phyloP scores from a whole-genome alignment of 2,329 filamentous ascomycete species.

The Aureobasidium musti region DNA sequence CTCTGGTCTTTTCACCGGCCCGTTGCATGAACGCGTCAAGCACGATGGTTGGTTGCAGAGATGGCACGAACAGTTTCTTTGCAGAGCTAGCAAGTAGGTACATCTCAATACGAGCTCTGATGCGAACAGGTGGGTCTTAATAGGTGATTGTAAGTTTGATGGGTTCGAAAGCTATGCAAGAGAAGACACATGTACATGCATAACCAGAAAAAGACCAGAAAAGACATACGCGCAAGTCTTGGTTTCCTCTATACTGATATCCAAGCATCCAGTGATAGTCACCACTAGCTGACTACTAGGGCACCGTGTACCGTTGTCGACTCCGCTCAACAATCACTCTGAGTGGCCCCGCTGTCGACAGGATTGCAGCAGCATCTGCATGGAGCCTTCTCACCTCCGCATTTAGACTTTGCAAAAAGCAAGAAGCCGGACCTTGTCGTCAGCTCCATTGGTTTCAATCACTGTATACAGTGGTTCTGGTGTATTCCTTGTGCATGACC shows the following conservation, averaged over 20 bases:
- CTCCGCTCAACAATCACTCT: neutral
- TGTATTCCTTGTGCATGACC: neutral
- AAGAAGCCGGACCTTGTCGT: constrained; percentile 14
- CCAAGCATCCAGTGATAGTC: neutral
- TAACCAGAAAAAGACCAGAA: neutral
- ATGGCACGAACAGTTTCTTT: constrained; percentile 10
- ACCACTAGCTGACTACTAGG: neutral
- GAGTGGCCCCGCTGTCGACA: neutral
- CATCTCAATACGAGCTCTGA: constrained; percentile 16
- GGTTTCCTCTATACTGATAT: neutral
- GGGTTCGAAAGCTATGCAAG: neutral
- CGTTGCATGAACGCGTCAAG: constrained; percentile 10
- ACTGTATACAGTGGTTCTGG: neutral
- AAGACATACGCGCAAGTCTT: neutral
- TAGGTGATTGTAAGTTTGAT: neutral
- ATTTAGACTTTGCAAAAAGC: constrained; percentile 11
- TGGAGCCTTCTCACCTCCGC: constrained; percentile 14
- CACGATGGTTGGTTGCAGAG: constrained; percentile 2
- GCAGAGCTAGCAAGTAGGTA: constrained; percentile 14
- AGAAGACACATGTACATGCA: constrained; percentile 8
- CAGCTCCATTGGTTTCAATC: neutral
- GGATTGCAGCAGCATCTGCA: constrained; percentile 13
- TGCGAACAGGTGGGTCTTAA: constrained; percentile 16
- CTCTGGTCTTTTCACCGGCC: neutral
- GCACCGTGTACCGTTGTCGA: neutral